Percentiles rank a stretch among this genome's conserved stretches.
phyloP scores from a whole-genome alignment of 441 rosid species.

The Corymbia citriodora region DNA sequence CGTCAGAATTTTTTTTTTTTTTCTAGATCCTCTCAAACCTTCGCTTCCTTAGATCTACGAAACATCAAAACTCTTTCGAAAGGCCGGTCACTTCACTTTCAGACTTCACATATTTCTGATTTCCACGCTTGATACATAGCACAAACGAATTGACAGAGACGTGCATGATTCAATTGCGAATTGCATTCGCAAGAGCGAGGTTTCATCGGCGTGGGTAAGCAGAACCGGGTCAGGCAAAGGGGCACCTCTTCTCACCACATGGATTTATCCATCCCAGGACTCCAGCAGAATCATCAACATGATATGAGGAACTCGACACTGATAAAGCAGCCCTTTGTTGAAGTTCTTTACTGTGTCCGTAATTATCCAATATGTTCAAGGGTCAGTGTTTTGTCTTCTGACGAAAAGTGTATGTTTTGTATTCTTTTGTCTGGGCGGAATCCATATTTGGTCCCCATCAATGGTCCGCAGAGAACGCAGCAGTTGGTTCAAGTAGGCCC shows the following conservation, averaged over 20 bases:
- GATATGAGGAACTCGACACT: too few species aligned
- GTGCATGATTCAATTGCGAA: not conserved
- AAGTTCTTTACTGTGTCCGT: too few species aligned
- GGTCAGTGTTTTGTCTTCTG: too few species aligned
- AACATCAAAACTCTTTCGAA: rapidly evolving
- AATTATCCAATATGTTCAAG: too few species aligned
- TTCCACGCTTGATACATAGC: not conserved
- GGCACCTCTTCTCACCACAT: not conserved
- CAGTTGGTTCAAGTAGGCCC: too few species aligned
- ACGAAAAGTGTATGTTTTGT: too few species aligned
- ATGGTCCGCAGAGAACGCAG: too few species aligned
- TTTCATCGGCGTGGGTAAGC: not conserved
- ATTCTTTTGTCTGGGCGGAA: too few species aligned
- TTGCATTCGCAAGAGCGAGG: not conserved
- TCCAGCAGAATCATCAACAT: not conserved
- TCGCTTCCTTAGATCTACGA: too few species aligned
- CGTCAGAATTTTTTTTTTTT: too few species aligned
- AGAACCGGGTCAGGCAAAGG: not conserved
- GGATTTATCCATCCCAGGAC: not conserved
- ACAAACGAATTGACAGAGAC: not conserved
- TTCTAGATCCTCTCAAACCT: rapidly evolving
- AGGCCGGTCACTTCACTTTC: not conserved
- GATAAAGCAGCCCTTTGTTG: too few species aligned
- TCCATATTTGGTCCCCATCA: too few species aligned
- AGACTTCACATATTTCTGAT: not conserved